Base-by-base conservation (phyloP, 768 basidiomycete species). In the Amanita rimosa region DNA sequence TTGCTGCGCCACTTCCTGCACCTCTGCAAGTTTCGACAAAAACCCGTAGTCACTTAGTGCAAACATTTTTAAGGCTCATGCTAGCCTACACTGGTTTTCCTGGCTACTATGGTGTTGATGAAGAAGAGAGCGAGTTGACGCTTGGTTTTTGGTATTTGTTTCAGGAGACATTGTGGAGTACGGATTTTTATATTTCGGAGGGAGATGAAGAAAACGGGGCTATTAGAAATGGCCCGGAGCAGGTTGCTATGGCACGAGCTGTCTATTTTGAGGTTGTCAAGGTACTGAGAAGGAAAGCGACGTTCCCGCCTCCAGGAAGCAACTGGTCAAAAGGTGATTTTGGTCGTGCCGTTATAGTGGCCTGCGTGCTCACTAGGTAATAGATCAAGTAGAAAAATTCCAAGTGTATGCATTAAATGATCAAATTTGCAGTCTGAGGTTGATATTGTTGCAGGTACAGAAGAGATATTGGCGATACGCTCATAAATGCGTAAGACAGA, bases 111-210 rank as follows among this genome's bases (percentile, higher is more conserved):
- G 87, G 85, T 1, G 74, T 77, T 0, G 91, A 94, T 41, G 93
- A 94, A 60, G 85, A 89, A 43, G 83, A 87, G 58, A 92, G 87
- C 56, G 90, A 94, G 63, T 75, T 84, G 71, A 85, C 85, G 2
- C 73, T 95, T 2, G 79, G 79, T 1, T 94, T 94, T 57, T 95
- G 94, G 85, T 94, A 90, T 54, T 67, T 89, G 35, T 76, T 95
- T 49, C 92, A 95, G 62, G 93, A 97, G 60, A 79, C 88, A 1
- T 62, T 91, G 21, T 91, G 87, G 87, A 73, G 67, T 31, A 72
- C 72, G 10, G 80, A 84, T 46, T 81, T 71, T 49, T 75, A 75
- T 44, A 54, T 67, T 24, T 53, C 60, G 9, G 58, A 62, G 7
- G 52, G 53, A 35, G 62, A 64, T 51, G 27, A 19, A 9, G 57